These are phyloP conservation scores for Aureobasidium sp. DNA, from an alignment of 2,329 filamentous ascomycete species.

Conservation along the genomic window DNA sequence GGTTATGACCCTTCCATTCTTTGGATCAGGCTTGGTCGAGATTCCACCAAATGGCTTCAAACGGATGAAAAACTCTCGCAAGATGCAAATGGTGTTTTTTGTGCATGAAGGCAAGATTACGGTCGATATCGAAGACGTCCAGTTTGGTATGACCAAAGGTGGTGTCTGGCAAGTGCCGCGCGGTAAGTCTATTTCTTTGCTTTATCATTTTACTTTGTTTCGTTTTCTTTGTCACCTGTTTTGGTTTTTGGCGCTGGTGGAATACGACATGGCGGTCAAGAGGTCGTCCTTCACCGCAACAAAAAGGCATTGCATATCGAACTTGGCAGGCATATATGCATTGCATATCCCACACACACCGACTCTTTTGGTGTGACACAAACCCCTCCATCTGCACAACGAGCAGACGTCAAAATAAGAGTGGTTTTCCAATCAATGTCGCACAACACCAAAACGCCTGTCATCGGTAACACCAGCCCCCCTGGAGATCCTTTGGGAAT, in stretches of 20 bases:
- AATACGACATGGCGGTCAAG: neutral
- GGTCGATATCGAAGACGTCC: conserved; percentile 67
- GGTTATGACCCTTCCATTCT: conserved; percentile 74
- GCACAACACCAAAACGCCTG: too few relatives aligned
- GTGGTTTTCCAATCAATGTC: neutral
- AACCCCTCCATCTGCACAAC: neutral
- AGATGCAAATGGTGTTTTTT: conserved; percentile 97
- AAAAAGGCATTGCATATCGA: neutral
- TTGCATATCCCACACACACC: neutral
- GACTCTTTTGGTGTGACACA: conserved; percentile 9
- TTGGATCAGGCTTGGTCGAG: conserved; percentile 85
- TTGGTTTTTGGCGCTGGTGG: too few relatives aligned
- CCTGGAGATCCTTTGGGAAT: neutral
- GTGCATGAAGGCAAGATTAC: conserved; percentile 75
- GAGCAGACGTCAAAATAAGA: conserved; percentile 12
- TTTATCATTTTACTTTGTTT: conserved; percentile 15
- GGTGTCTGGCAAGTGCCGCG: conserved; percentile 92
- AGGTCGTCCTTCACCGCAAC: neutral
- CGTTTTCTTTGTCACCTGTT: neutral
- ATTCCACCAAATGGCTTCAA: conserved; percentile 78
- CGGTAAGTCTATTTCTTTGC: conserved; percentile 59
- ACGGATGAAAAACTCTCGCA: conserved; percentile 81
- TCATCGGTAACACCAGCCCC: too few relatives aligned
- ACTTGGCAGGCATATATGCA: neutral
- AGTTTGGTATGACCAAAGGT: conserved; percentile 77